Evolutionary conservation across 2,329 filamentous ascomycete genomes (phyloP).

Genomic region (Phialocephala sp.): DNA sequence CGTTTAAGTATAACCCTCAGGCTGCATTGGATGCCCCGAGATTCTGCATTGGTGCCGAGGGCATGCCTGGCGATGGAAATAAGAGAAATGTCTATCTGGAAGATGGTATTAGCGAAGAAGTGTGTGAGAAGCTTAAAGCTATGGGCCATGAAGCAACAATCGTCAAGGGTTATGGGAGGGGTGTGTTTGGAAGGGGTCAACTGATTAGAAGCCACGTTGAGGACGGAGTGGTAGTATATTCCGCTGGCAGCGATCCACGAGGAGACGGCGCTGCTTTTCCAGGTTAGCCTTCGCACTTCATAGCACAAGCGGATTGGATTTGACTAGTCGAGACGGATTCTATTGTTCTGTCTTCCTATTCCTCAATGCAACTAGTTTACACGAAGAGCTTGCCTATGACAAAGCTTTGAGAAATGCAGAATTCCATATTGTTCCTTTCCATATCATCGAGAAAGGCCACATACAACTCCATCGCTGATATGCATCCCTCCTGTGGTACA

Average conservation of each 20-base stretch:
- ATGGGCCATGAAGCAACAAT: constrained; percentile 78
- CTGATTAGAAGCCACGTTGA: constrained; percentile 81
- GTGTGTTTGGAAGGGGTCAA: constrained; percentile 84
- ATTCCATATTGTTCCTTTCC: background rate
- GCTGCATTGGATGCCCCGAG: constrained; percentile 88
- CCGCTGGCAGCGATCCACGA: constrained; percentile 84
- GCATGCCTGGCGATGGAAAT: constrained; percentile 65
- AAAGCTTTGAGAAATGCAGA: background rate
- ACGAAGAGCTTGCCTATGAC: background rate
- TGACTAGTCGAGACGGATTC: background rate
- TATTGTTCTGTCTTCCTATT: constrained; percentile 1
- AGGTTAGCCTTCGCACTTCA: constrained; percentile 39
- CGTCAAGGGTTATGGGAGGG: constrained; percentile 67
- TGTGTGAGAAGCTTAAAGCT: constrained; percentile 67
- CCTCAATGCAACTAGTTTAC: background rate
- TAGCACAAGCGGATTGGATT: background rate
- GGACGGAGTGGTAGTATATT: constrained; percentile 78
- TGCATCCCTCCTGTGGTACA: constrained; percentile 18
- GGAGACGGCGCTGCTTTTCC: constrained; percentile 78
- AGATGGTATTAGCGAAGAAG: constrained; percentile 75
- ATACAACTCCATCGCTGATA: constrained; percentile 20
- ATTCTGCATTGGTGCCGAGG: constrained; percentile 79
- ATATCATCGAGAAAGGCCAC: background rate
- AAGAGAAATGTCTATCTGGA: constrained; percentile 75
- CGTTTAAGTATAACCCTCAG: constrained; percentile 83